These are phyloP conservation scores for Fusarium sp. DNA, from an alignment of 2,329 filamentous ascomycete species.

Conservation along the genomic window DNA sequence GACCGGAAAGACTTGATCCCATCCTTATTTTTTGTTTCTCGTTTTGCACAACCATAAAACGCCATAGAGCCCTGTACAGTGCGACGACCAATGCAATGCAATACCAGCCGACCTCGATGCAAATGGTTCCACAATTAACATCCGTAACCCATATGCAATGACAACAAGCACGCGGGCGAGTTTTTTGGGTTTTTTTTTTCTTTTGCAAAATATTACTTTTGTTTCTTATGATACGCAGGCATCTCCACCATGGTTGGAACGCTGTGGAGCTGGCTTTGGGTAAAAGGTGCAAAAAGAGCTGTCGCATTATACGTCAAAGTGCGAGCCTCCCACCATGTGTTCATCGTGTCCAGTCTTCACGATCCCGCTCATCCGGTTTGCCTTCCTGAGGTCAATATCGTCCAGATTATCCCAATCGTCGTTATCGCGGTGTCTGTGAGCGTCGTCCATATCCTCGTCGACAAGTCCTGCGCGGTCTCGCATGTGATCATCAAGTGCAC, in stretches of 20 bases:
- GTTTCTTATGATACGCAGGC: conserved; percentile 39
- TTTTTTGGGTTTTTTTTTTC: conserved; percentile 24
- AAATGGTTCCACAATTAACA: conserved; percentile 50
- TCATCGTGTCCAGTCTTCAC: conserved; percentile 68
- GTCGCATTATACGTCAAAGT: conserved; percentile 68
- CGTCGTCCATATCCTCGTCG: conserved; percentile 70
- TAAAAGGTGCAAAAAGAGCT: conserved; percentile 28
- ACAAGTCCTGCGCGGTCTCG: conserved; percentile 57
- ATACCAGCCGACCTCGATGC: conserved; percentile 43
- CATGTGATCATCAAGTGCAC: conserved; percentile 89
- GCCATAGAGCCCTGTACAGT: conserved; percentile 42
- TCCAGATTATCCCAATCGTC: conserved; percentile 68
- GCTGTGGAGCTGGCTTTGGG: conserved; percentile 36
- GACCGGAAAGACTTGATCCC: conserved; percentile 18
- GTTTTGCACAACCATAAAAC: conserved; percentile 44
- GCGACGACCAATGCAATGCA: conserved; percentile 45
- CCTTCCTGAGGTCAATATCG: conserved; percentile 61
- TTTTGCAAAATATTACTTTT: conserved; percentile 46
- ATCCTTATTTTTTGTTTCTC: conserved; percentile 8
- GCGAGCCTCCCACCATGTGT: conserved; percentile 68
- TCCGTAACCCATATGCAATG: conserved; percentile 39
- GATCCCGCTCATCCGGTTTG: conserved; percentile 71
- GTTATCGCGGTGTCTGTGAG: conserved; percentile 49
- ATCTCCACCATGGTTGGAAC: conserved; percentile 41
- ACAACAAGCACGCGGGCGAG: conserved; percentile 21